Evolutionary conservation across 495 filamentous ascomycete genomes (phyloP).

Genomic region (Penicillium simplicissimum): DNA sequence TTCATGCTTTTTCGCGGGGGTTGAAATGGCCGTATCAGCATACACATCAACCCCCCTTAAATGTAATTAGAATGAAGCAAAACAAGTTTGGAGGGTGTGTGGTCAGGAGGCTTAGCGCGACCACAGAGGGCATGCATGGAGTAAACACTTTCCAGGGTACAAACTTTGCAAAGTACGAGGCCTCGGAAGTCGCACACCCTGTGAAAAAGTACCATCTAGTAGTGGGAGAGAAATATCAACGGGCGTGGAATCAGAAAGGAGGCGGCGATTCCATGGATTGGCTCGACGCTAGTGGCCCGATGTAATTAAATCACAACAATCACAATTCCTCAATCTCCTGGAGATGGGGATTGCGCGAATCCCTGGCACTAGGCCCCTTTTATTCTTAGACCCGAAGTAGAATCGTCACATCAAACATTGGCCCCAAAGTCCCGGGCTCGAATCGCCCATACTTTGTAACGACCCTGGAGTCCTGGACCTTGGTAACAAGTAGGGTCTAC

Average conservation of each 20-base stretch:
- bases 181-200: background rate
- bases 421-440: background rate
- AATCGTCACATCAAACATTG: background rate
- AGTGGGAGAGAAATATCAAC: background rate
- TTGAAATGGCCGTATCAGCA: conserved; percentile 15
- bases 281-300: conserved; percentile 26
- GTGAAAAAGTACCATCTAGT: background rate
- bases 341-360: conserved; percentile 13
- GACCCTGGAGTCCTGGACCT: background rate
- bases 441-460: background rate
- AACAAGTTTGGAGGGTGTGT: conserved; percentile 25
- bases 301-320: conserved; percentile 31
- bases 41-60: conserved; percentile 12
- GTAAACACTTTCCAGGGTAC: no score
- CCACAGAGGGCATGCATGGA: no score
- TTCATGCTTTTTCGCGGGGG: background rate
- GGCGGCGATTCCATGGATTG: conserved; percentile 25
- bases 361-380: conserved; percentile 5
- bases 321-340: conserved; percentile 15
- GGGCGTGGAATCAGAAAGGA: background rate
- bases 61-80: conserved; percentile 18
- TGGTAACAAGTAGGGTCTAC: background rate
- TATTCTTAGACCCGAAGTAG: conserved; percentile 4
- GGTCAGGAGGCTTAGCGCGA: conserved; percentile 10
- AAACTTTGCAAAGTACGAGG: background rate